Conservation (phyloP, 2,329 filamentous ascomycete species). For the Botrytis byssoidea region DNA sequence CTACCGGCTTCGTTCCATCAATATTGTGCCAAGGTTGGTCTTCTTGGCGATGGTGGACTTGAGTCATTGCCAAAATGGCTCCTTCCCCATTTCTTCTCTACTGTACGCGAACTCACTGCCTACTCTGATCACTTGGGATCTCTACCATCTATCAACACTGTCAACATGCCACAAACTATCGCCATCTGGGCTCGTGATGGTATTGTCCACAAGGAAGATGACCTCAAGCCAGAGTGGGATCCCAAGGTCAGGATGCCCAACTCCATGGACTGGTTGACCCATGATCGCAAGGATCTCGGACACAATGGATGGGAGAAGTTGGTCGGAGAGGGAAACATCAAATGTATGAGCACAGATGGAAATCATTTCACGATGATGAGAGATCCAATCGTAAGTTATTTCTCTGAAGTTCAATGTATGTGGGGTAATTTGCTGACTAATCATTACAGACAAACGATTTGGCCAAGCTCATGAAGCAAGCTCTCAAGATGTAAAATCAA, state of each 20-base stretch:
- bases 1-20: constrained; percentile 51
- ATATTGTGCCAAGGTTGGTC: constrained; percentile 69
- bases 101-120: constrained; percentile 50
- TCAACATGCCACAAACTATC: constrained; percentile 57
- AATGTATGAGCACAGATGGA: constrained; percentile 23
- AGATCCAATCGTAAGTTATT: constrained; percentile 28
- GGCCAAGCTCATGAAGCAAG: constrained; percentile 18
- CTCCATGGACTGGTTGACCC: constrained; percentile 63
- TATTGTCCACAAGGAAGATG: constrained; percentile 59
- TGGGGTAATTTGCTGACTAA: constrained; percentile 15
- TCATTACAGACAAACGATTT: constrained; percentile 7
- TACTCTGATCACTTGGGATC: constrained; percentile 68
- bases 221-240: constrained; percentile 61
- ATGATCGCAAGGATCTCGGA: constrained; percentile 69
- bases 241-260: constrained; percentile 48
- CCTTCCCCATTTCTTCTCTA: constrained; percentile 66
- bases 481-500: constrained; percentile 18
- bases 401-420: not conserved
- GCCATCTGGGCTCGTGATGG: constrained; percentile 72
- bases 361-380: constrained; percentile 34
- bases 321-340: constrained; percentile 26
- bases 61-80: constrained; percentile 61
- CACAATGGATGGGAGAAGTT: constrained; percentile 60
- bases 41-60: constrained; percentile 56
- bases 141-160: constrained; percentile 52